phyloP scores from a whole-genome alignment of 148 eudicot species.

The Suaeda aralocaspica region DNA sequence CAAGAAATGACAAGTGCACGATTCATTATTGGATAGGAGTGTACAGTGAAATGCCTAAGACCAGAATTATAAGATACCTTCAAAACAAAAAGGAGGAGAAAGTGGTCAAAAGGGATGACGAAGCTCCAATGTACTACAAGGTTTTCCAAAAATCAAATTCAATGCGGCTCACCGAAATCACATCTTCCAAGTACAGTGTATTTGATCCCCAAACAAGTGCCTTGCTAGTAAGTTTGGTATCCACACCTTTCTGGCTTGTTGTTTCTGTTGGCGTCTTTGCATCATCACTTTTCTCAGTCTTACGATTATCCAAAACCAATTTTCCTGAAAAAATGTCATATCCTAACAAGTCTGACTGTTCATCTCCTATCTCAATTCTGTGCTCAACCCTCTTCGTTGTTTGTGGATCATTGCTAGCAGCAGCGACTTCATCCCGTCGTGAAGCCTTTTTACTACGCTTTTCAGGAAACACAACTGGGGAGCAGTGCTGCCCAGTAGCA shows the following conservation, averaged over 20 bases:
- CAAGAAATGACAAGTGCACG: constrained; percentile 50
- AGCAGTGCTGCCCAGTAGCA: constrained; percentile 78
- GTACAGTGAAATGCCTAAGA: constrained; percentile 81
- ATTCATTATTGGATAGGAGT: constrained; percentile 70
- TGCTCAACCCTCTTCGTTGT: constrained; percentile 72
- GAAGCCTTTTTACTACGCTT: constrained; percentile 75
- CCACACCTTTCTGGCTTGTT: constrained; percentile 47
- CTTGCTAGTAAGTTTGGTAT: constrained; percentile 93
- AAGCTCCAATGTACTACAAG: constrained; percentile 13
- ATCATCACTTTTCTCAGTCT: constrained; percentile 47
- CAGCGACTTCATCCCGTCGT: constrained; percentile 32
- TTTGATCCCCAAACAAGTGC: constrained; percentile 86
- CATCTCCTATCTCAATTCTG: constrained; percentile 90
- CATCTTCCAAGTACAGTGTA: constrained; percentile 70
- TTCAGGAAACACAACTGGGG: constrained; percentile 97
- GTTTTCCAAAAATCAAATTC: constrained; percentile 9
- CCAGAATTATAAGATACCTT: constrained; percentile 83
- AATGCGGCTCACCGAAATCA: constrained; percentile 70
- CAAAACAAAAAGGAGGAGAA: constrained; percentile 12
- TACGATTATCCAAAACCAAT: constrained; percentile 72
- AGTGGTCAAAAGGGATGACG: constrained; percentile 8
- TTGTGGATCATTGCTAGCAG: constrained; percentile 49
- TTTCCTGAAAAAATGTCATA: constrained; percentile 83
- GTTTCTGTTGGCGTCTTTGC: constrained; percentile 57
- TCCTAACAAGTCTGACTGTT: constrained; percentile 85